phyloP scores from a whole-genome alignment of 306 rosid genomes.

The Oxytropis ochrocephala region DNA sequence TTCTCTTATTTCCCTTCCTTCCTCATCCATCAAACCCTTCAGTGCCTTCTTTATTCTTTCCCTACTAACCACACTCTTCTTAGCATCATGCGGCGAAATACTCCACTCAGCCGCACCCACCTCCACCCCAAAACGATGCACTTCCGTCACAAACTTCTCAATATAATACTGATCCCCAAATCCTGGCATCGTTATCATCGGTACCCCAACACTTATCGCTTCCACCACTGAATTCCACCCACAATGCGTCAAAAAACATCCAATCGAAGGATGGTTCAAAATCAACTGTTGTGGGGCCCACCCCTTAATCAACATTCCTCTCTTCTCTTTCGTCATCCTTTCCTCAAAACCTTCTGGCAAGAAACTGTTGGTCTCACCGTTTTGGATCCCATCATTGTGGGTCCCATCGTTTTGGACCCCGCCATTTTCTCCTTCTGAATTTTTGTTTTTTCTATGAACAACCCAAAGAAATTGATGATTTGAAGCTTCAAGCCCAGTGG shows the following conservation, averaged over 20 bases:
- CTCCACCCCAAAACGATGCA: slow-evolving; percentile 29
- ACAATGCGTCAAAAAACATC: slow-evolving; percentile 23
- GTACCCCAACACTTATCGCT: slow-evolving; percentile 20
- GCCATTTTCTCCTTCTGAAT: neutral
- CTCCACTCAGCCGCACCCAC: slow-evolving; percentile 34
- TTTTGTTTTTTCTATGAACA: slow-evolving; percentile 10
- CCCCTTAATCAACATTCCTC: slow-evolving; percentile 14
- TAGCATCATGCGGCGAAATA: neutral
- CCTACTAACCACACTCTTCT: slow-evolving; percentile 11
- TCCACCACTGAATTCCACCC: slow-evolving; percentile 25
- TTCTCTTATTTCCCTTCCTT: neutral
- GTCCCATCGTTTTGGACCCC: too few relatives aligned
- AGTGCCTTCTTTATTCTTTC: slow-evolving; percentile 27
- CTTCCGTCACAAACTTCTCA: slow-evolving; percentile 26
- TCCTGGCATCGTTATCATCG: slow-evolving; percentile 25
- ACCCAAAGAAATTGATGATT: slow-evolving; percentile 18
- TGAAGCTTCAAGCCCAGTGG: slow-evolving; percentile 5
- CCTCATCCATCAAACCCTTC: slow-evolving; percentile 27
- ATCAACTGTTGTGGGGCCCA: slow-evolving; percentile 30
- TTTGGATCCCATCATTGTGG: too few relatives aligned
- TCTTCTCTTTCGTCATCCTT: neutral
- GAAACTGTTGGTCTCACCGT: neutral
- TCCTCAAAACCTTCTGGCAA: slow-evolving; percentile 19
- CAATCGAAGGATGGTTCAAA: slow-evolving; percentile 3
- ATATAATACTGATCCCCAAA: slow-evolving; percentile 18